A percentile compares a stretch with the other conserved stretches of the same genome.
These are phyloP conservation scores for Fusarium burgessii DNA, from an alignment of 2,329 filamentous ascomycete species.

Conservation along the genomic window DNA sequence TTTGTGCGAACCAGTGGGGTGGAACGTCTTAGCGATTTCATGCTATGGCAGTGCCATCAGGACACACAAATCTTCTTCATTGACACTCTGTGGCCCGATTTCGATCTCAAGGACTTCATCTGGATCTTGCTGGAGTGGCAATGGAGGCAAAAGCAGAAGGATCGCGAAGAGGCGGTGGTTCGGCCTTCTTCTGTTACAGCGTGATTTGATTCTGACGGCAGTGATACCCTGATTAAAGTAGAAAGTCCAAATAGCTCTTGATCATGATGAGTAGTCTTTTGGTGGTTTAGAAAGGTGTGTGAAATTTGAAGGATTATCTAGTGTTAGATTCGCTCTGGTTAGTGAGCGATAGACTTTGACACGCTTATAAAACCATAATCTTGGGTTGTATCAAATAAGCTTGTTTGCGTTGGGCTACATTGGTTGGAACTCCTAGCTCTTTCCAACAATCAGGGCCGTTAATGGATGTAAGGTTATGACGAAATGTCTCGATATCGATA, in stretches of 20 bases:
- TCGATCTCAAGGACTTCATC: constrained; percentile 92
- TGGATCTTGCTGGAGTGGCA: constrained; percentile 94
- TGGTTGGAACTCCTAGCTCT: neutral
- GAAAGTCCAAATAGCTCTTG: constrained; percentile 16
- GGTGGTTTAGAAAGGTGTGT: constrained; percentile 6
- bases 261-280: constrained; percentile 15
- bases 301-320: constrained; percentile 12
- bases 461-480: constrained; percentile 35
- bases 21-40: constrained; percentile 92
- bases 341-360: constrained; percentile 2
- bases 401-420: neutral
- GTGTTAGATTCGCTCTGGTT: constrained; percentile 6
- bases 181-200: constrained; percentile 47
- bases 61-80: constrained; percentile 93
- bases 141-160: constrained; percentile 71
- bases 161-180: constrained; percentile 61
- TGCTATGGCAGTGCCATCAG: constrained; percentile 98
- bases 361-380: constrained; percentile 7
- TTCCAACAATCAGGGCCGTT: neutral
- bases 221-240: constrained; percentile 41
- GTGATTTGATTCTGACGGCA: constrained; percentile 35
- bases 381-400: neutral
- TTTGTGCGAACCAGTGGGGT: constrained; percentile 94
- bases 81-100: constrained; percentile 94
- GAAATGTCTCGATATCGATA: constrained; percentile 33